phyloP scores from a whole-genome alignment of 495 filamentous ascomycete species.

The Aspergillus sclerotiicarbonarius region DNA sequence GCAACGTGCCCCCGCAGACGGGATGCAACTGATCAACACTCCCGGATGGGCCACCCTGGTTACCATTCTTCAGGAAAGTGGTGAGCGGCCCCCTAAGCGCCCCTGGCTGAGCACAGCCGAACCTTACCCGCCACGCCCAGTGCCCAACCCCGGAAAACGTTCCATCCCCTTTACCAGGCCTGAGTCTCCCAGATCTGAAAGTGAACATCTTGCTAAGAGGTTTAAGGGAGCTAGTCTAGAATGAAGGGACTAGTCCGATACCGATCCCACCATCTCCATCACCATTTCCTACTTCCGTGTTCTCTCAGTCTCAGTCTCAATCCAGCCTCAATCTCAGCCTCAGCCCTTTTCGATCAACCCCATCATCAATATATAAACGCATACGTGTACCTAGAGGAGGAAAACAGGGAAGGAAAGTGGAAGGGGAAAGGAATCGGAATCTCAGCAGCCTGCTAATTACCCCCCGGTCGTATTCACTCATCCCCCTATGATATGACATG shows the following conservation, averaged over 20 bases:
- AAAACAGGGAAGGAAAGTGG: too few relatives aligned
- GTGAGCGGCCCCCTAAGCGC: constrained; percentile 93
- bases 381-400: not conserved
- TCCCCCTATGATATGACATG: not conserved
- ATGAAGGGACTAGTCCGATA: constrained; percentile 31
- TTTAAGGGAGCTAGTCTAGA: constrained; percentile 97
- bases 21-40: constrained; percentile 76
- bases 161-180: constrained; percentile 33
- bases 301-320: not conserved
- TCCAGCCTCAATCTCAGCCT: not conserved
- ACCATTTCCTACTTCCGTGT: not conserved
- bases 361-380: not conserved
- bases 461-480: not conserved
- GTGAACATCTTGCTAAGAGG: constrained; percentile 94
- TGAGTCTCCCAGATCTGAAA: constrained; percentile 46
- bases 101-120: constrained; percentile 50
- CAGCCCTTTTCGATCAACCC: not conserved
- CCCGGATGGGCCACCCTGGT: constrained; percentile 90
- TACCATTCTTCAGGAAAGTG: constrained; percentile 89
- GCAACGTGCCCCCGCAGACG: constrained; percentile 71
- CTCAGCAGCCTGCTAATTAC: not conserved
- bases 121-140: constrained; percentile 30
- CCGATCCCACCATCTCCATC: not conserved
- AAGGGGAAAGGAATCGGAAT: too few relatives aligned
- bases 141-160: constrained; percentile 31